A percentile compares a stretch with the other conserved stretches of the same genome.
Conservation (phyloP, 179 eudicot genomes). For the Pouteria campechiana region DNA sequence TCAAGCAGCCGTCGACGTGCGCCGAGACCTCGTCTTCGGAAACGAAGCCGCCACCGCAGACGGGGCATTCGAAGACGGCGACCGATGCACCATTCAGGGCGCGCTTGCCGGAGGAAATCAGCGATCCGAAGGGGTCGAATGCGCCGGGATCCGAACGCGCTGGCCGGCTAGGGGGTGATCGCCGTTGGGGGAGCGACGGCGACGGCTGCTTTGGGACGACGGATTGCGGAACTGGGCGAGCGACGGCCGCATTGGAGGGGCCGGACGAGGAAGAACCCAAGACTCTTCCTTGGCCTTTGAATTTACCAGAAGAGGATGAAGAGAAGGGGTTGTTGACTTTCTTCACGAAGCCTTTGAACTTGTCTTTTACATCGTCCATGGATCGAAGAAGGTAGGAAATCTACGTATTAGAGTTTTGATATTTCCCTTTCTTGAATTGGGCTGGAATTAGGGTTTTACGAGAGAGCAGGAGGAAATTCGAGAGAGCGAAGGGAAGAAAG, state of each 20-base stretch:
- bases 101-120: constrained; percentile 71
- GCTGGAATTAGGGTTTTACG: too few relatives aligned
- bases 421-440: too few relatives aligned
- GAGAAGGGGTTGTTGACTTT: constrained; percentile 68
- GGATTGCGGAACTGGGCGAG: constrained; percentile 13
- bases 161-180: too few relatives aligned
- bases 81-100: constrained; percentile 56
- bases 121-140: constrained; percentile 66
- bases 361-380: constrained; percentile 92
- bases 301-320: constrained; percentile 68
- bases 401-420: too few relatives aligned
- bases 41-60: constrained; percentile 54
- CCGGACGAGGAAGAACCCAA: constrained; percentile 49
- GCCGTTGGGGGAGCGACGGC: too few relatives aligned
- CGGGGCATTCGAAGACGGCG: constrained; percentile 80
- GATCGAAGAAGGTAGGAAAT: too few relatives aligned
- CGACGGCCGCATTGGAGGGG: constrained; percentile 11
- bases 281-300: constrained; percentile 82
- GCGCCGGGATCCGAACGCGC: constrained; percentile 24
- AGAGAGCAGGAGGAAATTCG: too few relatives aligned
- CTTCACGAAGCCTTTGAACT: constrained; percentile 82
- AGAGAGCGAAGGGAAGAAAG: too few relatives aligned
- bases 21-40: constrained; percentile 78
- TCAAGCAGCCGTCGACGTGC: constrained; percentile 72
- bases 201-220: constrained; percentile 11